These are phyloP conservation scores for Apostasia ramifera DNA, from an alignment of 106 monocot species.

Conservation along the genomic window DNA sequence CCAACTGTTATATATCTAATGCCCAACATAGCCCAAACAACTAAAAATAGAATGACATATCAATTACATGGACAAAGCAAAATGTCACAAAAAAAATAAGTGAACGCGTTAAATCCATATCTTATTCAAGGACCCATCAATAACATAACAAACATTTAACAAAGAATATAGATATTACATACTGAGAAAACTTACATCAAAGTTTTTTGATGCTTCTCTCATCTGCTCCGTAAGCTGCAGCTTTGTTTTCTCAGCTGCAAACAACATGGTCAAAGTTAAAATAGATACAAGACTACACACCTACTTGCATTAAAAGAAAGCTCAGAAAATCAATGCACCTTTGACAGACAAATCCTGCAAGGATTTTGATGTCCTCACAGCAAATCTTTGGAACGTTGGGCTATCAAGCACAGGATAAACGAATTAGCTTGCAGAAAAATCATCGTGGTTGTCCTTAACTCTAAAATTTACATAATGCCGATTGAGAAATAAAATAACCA, in stretches of 20 bases:
- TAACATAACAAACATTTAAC: too few species aligned
- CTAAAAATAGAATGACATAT: neutral
- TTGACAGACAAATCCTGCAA: constrained; percentile 20
- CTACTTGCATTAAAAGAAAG: neutral
- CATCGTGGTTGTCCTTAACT: too few species aligned
- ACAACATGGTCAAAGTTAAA: neutral
- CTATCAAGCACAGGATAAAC: constrained; percentile 9
- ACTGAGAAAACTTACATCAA: constrained; percentile 9
- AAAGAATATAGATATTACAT: too few species aligned
- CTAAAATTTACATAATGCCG: too few species aligned
- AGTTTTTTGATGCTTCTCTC: constrained; percentile 21
- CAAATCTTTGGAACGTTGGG: constrained; percentile 38
- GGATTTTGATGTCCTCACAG: constrained; percentile 30
- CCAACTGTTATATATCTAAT: too few species aligned
- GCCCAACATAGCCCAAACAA: too few species aligned
- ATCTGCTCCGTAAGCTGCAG: constrained; percentile 22
- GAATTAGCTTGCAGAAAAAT: neutral
- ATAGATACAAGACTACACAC: neutral
- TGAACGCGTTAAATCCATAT: too few species aligned
- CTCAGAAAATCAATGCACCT: constrained; percentile 9
- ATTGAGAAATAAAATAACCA: too few species aligned
- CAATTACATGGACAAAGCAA: neutral
- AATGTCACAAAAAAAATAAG: neutral
- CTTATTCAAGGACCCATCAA: too few species aligned
- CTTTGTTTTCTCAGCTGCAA: constrained; percentile 16